Evolutionary conservation across 768 basidiomycete genomes (phyloP).

Genomic region (Lentinula guzmanii): DNA sequence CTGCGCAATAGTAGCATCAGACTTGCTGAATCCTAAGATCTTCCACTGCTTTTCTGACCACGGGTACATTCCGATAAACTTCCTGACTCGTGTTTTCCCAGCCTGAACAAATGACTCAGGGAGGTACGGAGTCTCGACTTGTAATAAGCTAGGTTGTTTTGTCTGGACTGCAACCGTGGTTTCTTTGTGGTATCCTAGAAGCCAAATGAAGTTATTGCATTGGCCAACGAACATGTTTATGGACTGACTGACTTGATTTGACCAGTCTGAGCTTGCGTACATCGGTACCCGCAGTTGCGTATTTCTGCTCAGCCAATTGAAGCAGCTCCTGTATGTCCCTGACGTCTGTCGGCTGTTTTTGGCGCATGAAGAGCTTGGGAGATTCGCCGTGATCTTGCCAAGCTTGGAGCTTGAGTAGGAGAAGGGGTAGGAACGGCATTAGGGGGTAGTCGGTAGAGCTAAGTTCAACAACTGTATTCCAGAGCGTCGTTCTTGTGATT

Average conservation of each 20-base stretch:
- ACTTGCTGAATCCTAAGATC: constrained; percentile 7
- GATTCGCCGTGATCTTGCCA: constrained; percentile 35
- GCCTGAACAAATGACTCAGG: constrained; percentile 9
- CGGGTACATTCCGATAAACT: constrained; percentile 4
- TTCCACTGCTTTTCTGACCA: constrained; percentile 6
- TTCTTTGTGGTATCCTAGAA: neutral
- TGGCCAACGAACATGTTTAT: no score
- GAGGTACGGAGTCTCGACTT: constrained; percentile 4
- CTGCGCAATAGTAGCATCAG: neutral
- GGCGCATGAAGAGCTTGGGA: constrained; percentile 21
- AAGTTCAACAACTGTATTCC: no score
- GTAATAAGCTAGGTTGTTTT: neutral
- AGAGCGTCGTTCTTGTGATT: no score
- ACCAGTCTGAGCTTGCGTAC: neutral
- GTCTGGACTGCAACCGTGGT: neutral
- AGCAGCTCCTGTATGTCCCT: constrained; percentile 36
- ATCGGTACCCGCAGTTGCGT: neutral
- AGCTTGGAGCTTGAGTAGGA: constrained; percentile 35
- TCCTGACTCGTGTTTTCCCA: constrained; percentile 7
- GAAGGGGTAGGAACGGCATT: constrained; percentile 29
- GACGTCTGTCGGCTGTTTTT: constrained; percentile 33
- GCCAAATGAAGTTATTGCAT: neutral
- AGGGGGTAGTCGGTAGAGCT: constrained; percentile 18
- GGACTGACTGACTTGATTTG: neutral
- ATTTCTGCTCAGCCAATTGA: constrained; percentile 23